Base-by-base conservation (phyloP, 116 monocot genomes). In the Thalassia testudinum region DNA sequence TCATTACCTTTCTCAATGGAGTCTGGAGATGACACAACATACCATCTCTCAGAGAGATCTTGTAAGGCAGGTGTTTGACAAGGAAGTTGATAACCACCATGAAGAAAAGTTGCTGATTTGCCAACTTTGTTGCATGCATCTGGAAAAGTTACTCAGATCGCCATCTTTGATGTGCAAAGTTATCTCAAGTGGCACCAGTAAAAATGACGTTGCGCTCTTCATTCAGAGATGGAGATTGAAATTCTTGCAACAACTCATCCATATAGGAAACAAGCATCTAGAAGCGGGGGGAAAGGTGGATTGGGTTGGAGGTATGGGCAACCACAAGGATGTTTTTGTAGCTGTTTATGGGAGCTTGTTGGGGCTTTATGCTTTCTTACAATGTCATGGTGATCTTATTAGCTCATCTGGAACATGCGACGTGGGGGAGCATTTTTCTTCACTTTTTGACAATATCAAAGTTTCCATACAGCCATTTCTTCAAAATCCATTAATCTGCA, bases 31-130 rank as follows among this genome's bases (percentile, higher is more conserved):
- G 25, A 71, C 75, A 16, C 30, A 37, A 67, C 63, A 68, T 48
- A 37, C 54, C 38, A 64, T 64, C 40, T 57, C 69, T 37, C 43
- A 53, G 12, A 81, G 78, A 24, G 75, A 99, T 69, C 64, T 89
- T 40, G 90, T 99, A 24, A 69, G 90, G 24, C 69, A 54, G 59
- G 90, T 99, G 27, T 99, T 99, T 62, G 82, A 99, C 49, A 99
- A 99, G 66, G 99, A 99, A 66, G 90, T 90, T 16, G 99, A 99
- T 64, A 99, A 99, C 61, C 99, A 99, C 51, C 99, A 99, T 57
- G 99, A 99, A 72, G 99, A 89, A 62, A 99, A 90, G 61, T 58
- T 99, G 60, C 59, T 99, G 59, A 80, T 90, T 42, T 90, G 99
- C 49, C 99, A 99, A 60, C 63, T 99, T 48, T 99, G 90, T 60